These are phyloP conservation scores for Cylindrotheca fusiformis DNA, from an alignment of 108 stramenopile genomes.

Conservation along the genomic window DNA sequence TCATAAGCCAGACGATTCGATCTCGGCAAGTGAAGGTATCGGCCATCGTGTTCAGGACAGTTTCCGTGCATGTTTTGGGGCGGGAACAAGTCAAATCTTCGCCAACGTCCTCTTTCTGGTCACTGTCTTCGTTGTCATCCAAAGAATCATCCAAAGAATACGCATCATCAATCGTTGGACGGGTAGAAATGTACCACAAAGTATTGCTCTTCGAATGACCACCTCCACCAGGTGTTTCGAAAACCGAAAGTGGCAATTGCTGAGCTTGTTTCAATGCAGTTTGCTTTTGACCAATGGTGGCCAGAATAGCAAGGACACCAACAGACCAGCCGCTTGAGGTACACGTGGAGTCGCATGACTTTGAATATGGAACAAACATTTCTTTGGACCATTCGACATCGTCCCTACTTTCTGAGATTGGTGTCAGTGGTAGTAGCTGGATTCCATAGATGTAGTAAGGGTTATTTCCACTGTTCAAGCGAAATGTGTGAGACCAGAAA, in stretches of 20 bases:
- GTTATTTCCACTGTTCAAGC: conserved; percentile 24
- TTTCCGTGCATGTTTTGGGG: conserved; percentile 45
- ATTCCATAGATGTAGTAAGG: conserved; percentile 70
- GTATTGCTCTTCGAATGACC: conserved; percentile 70
- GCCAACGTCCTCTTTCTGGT: conserved; percentile 3
- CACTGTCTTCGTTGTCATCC: not conserved
- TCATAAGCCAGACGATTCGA: conserved; percentile 59
- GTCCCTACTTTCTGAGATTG: conserved; percentile 76
- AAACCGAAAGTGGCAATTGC: conserved; percentile 40
- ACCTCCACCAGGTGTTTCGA: conserved; percentile 57
- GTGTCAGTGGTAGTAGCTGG: conserved; percentile 81
- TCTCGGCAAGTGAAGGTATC: conserved; percentile 47
- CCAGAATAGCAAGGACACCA: conserved; percentile 50
- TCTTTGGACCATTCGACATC: conserved; percentile 64
- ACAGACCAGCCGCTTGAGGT: conserved; percentile 58
- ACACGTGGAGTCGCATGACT: conserved; percentile 60
- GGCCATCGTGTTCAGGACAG: conserved; percentile 39
- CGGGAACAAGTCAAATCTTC: conserved; percentile 31
- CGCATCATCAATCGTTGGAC: conserved; percentile 27
- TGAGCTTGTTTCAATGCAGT: conserved; percentile 44
- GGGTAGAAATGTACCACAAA: conserved; percentile 68
- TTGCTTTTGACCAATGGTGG: conserved; percentile 67
- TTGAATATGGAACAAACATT: conserved; percentile 63
- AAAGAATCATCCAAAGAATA: not conserved
- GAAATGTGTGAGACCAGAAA: too few relatives aligned